Evolutionary conservation across 192 early-diverging fungal species (phyloP).

Genomic region (Radiomyces spectabilis): DNA sequence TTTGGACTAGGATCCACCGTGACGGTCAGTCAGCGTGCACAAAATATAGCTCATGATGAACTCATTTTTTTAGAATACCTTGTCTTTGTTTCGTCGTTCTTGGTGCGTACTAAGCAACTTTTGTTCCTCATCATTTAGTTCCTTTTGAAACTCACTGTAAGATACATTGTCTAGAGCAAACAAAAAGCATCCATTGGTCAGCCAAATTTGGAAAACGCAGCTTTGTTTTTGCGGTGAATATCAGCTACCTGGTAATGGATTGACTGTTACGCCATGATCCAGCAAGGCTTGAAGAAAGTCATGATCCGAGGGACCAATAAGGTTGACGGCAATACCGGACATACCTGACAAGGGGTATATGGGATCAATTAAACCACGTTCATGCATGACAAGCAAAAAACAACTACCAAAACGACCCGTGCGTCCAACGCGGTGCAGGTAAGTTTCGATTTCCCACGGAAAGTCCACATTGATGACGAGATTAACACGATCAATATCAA

Average conservation of each 20-base stretch:
- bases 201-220: background rate
- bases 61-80: background rate
- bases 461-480: conserved; percentile 95
- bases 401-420: conserved; percentile 85
- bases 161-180: conserved; percentile 8
- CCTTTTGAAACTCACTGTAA: conserved; percentile 16
- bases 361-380: background rate
- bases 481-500: conserved; percentile 94
- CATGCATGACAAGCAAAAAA: background rate
- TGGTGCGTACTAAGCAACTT: background rate
- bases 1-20: background rate
- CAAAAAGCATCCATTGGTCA: background rate
- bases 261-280: conserved; percentile 4
- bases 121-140: conserved; percentile 9
- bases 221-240: background rate
- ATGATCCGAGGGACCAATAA: conserved; percentile 13
- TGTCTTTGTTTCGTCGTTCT: background rate
- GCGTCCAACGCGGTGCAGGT: conserved; percentile 95
- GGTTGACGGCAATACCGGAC: conserved; percentile 27
- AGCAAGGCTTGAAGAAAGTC: conserved; percentile 4
- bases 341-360: conserved; percentile 8
- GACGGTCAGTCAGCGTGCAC: background rate
- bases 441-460: conserved; percentile 83
- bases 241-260: conserved; percentile 17
- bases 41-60: background rate